Evolutionary conservation across 2,329 filamentous ascomycete species (phyloP).

Genomic region (Fonsecaea erecta): DNA sequence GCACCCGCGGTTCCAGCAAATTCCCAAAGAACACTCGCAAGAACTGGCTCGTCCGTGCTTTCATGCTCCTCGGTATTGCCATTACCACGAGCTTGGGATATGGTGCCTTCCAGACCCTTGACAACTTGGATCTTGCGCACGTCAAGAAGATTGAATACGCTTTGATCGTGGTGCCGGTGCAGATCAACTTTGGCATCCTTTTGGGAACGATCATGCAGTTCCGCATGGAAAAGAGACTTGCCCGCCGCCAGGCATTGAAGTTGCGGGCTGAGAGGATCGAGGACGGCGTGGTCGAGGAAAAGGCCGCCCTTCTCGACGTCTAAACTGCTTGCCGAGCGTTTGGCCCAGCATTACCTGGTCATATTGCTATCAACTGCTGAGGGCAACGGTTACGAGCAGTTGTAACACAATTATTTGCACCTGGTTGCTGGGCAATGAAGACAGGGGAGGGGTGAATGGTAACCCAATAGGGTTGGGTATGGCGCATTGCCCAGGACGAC

Average conservation of each 20-base stretch:
- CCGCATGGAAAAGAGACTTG: slow-evolving; percentile 35
- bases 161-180: slow-evolving; percentile 35
- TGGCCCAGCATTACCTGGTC: neutral
- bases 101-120: slow-evolving; percentile 33
- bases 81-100: slow-evolving; percentile 30
- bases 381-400: neutral
- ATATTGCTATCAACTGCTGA: neutral
- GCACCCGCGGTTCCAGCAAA: slow-evolving; percentile 20
- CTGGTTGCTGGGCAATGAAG: neutral
- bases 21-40: slow-evolving; percentile 33
- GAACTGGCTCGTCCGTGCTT: slow-evolving; percentile 36
- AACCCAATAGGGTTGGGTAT: neutral
- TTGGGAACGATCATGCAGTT: slow-evolving; percentile 34
- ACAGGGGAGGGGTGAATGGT: neutral
- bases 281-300: slow-evolving; percentile 26
- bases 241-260: slow-evolving; percentile 23
- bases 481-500: neutral
- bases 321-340: neutral
- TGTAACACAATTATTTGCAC: neutral
- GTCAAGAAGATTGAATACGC: slow-evolving; percentile 36
- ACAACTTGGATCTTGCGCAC: slow-evolving; percentile 32
- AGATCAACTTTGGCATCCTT: slow-evolving; percentile 36
- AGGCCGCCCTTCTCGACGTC: slow-evolving; percentile 31
- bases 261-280: slow-evolving; percentile 14
- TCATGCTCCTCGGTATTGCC: slow-evolving; percentile 31